Evolutionary conservation across 768 basidiomycete genomes (phyloP), one percentile per base, ranked within the genome.

Genomic region (Leccinum rimulosum): DNA sequence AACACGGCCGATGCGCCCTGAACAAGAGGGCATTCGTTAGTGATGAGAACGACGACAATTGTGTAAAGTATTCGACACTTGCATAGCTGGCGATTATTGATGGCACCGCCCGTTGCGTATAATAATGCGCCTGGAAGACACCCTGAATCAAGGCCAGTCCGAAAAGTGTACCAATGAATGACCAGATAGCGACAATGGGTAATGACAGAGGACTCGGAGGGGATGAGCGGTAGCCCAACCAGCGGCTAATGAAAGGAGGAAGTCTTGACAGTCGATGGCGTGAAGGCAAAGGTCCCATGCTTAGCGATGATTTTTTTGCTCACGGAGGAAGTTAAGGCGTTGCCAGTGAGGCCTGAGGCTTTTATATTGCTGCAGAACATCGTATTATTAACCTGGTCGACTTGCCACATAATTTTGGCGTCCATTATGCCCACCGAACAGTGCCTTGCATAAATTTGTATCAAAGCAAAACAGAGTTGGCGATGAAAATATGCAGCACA

Each of bases 1-100:
- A 85, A 73, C 8, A 84, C 79, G 6, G 84, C 83, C 9, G 80
- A 80, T n/a, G 82, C 82, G 22, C 80, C 84, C 84, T 84, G 65
- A 30, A 38, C 9, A 19, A n/a, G 6, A 1, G 47, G 35, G 54
- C 6, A 17, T 12, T 45, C 40, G 55, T 54, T 14, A 6, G 38
- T 50, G n/a, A 54, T 54, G 35, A 31, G 17, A 11, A 15, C 19
- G 28, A 50, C 38, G 55, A 25, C 4, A 9, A 38, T 4, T 0
- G 10, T 33, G 40, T 17, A 12, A 17, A 35, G 19, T 51, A 50
- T 15, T 17, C 50, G 40, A 60, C 17, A n/a, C 65, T 65, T 58
- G 63, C 68, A 65, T 55, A 59, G 54, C 61, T 70, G 6, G 58
- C 68, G 17, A 70, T 45, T 27, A 70, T 58, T 2, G 61, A 22